Evolutionary conservation across 2,329 filamentous ascomycete species (phyloP).

Genomic region (Xylaria sp.): DNA sequence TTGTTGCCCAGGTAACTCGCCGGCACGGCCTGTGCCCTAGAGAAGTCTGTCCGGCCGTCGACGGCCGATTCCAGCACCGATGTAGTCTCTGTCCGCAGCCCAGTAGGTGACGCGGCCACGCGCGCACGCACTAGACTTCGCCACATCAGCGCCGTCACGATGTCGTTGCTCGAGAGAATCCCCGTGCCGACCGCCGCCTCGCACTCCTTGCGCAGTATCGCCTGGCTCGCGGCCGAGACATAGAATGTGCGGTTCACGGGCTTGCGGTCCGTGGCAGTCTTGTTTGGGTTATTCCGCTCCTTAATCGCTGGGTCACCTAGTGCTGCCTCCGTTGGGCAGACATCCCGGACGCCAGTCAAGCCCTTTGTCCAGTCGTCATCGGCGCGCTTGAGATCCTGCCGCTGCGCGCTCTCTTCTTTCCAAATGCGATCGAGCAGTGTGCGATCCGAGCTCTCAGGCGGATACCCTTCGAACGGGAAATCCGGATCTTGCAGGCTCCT

Average conservation of each 20-base stretch:
- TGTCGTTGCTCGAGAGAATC: conserved; percentile 29
- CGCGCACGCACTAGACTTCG: conserved; percentile 27
- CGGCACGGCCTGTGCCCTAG: conserved; percentile 21
- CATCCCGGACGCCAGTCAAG: not conserved
- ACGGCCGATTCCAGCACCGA: not conserved
- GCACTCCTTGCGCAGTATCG: conserved; percentile 1
- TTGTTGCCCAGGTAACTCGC: conserved; percentile 37
- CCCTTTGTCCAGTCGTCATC: not conserved
- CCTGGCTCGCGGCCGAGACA: not conserved
- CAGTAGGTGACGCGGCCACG: not conserved
- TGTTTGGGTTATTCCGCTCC: not conserved
- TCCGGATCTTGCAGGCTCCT: not conserved
- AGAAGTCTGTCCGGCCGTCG: conserved; percentile 32
- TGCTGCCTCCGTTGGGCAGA: not conserved
- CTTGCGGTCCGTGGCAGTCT: not conserved
- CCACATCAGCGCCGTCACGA: conserved; percentile 38
- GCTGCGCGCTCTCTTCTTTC: not conserved
- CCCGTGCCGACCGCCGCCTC: not conserved
- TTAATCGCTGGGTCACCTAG: not conserved
- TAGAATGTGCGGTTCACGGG: conserved; percentile 1
- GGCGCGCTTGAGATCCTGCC: not conserved
- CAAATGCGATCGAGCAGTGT: not conserved
- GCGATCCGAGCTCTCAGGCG: not conserved
- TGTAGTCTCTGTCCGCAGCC: not conserved
- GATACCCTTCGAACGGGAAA: not conserved